Evolutionary conservation across 192 early-diverging fungal species (phyloP).

Genomic region (Lobosporangium transversale): DNA sequence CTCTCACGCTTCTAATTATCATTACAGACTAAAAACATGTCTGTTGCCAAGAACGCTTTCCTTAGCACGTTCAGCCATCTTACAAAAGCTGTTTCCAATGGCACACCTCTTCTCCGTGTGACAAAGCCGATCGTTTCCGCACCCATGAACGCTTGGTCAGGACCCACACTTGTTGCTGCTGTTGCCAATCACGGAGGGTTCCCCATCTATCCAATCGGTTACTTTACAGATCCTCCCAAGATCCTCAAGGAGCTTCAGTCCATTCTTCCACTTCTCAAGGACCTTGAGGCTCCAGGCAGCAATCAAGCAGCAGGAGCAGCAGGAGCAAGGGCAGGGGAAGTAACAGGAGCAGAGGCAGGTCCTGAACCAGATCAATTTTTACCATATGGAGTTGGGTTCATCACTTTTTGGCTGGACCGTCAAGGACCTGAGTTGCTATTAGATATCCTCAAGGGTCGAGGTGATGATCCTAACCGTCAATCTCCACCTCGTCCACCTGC

Average conservation of each 20-base stretch:
- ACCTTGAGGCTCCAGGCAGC: too few species aligned
- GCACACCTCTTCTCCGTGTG: background rate
- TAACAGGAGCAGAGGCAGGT: background rate
- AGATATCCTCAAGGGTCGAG: constrained; percentile 16
- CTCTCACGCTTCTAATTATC: too few species aligned
- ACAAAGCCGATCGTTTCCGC: constrained; percentile 54
- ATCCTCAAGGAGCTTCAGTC: constrained; percentile 34
- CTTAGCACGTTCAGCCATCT: constrained; percentile 15
- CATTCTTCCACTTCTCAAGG: constrained; percentile 3
- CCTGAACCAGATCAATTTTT: constrained; percentile 14
- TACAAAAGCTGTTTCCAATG: background rate
- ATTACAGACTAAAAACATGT: constrained; percentile 14
- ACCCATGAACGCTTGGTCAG: constrained; percentile 57
- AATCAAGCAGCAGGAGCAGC: too few species aligned
- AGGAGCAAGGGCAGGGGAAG: too few species aligned
- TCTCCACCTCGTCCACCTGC: constrained; percentile 37
- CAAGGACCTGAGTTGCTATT: constrained; percentile 53
- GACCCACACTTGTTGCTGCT: constrained; percentile 47
- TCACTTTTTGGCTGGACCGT: constrained; percentile 50
- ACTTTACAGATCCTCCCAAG: constrained; percentile 28
- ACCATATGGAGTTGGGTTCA: constrained; percentile 55
- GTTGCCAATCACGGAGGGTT: constrained; percentile 57
- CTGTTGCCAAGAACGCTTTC: constrained; percentile 13
- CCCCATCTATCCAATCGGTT: constrained; percentile 37
- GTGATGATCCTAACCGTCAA: constrained; percentile 4